phyloP scores from a whole-genome alignment of 2,329 filamentous ascomycete species.

The Epichloe gansuensis region DNA sequence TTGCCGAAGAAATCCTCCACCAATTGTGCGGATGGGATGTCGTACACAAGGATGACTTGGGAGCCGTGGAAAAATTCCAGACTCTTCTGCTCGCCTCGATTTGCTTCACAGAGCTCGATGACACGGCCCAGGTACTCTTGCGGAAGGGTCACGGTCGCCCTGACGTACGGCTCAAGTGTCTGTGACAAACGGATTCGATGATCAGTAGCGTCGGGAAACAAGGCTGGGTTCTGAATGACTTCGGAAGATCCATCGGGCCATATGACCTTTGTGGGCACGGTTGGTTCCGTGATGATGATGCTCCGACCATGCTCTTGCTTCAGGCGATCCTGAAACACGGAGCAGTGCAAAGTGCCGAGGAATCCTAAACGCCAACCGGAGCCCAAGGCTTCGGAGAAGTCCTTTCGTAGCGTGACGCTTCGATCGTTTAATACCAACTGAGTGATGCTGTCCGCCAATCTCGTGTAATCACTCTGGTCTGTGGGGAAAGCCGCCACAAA shows the following conservation, averaged over 20 bases:
- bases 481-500: slow-evolving; percentile 95
- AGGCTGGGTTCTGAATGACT: slow-evolving; percentile 72
- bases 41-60: slow-evolving; percentile 91
- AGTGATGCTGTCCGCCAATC: slow-evolving; percentile 85
- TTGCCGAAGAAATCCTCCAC: slow-evolving; percentile 98
- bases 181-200: slow-evolving; percentile 30
- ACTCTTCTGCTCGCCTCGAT: slow-evolving; percentile 76
- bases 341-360: slow-evolving; percentile 92
- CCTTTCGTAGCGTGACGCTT: slow-evolving; percentile 86
- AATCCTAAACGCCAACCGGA: slow-evolving; percentile 93
- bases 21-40: slow-evolving; percentile 74
- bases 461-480: slow-evolving; percentile 75
- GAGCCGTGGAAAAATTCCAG: slow-evolving; percentile 84
- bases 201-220: slow-evolving; percentile 64
- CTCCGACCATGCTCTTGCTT: slow-evolving; percentile 88
- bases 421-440: slow-evolving; percentile 91
- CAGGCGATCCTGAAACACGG: slow-evolving; percentile 94
- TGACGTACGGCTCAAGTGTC: slow-evolving; percentile 45
- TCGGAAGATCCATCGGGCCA: slow-evolving; percentile 67
- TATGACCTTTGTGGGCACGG: slow-evolving; percentile 79
- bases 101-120: slow-evolving; percentile 87
- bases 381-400: slow-evolving; percentile 85
- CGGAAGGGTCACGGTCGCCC: slow-evolving; percentile 77
- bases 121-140: slow-evolving; percentile 90
- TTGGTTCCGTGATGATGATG: slow-evolving; percentile 94